phyloP scores from a whole-genome alignment of 2,329 filamentous ascomycete species.

The Aspergillus glaucus region DNA sequence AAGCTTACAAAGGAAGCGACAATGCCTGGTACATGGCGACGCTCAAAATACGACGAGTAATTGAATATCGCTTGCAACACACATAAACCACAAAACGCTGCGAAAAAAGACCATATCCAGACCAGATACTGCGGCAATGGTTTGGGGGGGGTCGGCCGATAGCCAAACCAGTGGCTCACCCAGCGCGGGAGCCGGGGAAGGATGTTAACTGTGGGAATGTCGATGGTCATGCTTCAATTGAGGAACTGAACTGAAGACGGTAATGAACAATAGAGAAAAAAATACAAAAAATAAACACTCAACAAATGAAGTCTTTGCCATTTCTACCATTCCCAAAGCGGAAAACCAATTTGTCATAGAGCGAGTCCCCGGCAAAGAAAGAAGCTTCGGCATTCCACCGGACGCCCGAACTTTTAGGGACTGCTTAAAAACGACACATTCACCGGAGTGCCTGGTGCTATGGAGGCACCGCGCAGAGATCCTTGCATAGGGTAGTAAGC shows the following conservation, averaged over 20 bases:
- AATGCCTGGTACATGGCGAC: slow-evolving; percentile 20
- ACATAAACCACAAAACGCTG: slow-evolving; percentile 20
- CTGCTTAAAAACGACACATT: neutral
- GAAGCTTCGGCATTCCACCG: neutral
- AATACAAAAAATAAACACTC: neutral
- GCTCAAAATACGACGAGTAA: slow-evolving; percentile 20
- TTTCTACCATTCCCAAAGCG: neutral
- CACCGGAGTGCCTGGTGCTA: no score
- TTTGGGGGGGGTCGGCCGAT: slow-evolving; percentile 16
- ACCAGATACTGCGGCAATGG: slow-evolving; percentile 17
- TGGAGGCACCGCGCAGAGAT: no score
- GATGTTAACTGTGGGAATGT: neutral
- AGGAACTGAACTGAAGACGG: neutral
- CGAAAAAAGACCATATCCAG: slow-evolving; percentile 22
- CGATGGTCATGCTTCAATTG: neutral
- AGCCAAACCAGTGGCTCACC: slow-evolving; percentile 25
- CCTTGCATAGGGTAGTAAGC: no score
- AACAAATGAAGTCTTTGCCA: neutral
- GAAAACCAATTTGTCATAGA: neutral
- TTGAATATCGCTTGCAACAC: slow-evolving; percentile 20
- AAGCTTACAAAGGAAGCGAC: slow-evolving; percentile 21
- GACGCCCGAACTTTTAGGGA: neutral
- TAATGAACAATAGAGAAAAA: neutral
- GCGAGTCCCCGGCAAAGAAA: neutral
- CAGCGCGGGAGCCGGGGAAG: slow-evolving; percentile 16